Conservation (phyloP, 164 flowering plant species). For the Aristolochia contorta region DNA sequence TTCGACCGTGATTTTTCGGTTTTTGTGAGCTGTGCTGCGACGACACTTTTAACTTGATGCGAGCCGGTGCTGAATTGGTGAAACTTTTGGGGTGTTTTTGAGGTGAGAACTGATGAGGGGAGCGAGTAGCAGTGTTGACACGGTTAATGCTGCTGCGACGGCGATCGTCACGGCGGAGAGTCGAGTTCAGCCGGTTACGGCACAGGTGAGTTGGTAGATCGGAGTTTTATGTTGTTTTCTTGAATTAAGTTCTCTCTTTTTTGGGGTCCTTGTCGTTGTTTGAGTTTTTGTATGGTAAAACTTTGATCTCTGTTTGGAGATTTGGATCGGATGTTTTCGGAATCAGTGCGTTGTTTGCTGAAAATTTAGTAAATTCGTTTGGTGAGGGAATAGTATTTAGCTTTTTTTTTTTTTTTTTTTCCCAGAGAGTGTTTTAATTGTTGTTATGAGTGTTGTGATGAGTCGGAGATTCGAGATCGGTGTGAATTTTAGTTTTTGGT, state of each 20-base stretch:
- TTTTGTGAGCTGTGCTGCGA: background rate
- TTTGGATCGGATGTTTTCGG: background rate
- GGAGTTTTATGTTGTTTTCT: background rate
- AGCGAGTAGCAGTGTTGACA: slow-evolving; percentile 47
- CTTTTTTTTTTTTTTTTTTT: no score
- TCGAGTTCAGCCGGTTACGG: slow-evolving; percentile 49
- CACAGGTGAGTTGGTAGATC: slow-evolving; percentile 37
- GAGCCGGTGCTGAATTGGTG: background rate
- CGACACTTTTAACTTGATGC: background rate
- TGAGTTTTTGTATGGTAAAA: background rate
- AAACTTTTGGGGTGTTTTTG: slow-evolving; percentile 5
- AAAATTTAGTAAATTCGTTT: no score
- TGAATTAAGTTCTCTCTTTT: background rate
- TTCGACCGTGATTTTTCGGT: background rate
- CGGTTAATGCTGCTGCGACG: slow-evolving; percentile 82
- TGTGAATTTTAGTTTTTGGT: no score
- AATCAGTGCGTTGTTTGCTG: no score
- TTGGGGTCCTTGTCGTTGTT: background rate
- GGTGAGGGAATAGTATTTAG: no score
- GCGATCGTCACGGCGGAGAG: slow-evolving; percentile 67
- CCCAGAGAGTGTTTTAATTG: no score
- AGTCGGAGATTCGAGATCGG: no score
- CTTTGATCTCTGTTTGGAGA: background rate
- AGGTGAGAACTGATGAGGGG: slow-evolving; percentile 21
- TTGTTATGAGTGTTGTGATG: no score